These are phyloP conservation scores for Trichoderma brevicompactum DNA, from an alignment of 2,329 filamentous ascomycete species.

Conservation along the genomic window DNA sequence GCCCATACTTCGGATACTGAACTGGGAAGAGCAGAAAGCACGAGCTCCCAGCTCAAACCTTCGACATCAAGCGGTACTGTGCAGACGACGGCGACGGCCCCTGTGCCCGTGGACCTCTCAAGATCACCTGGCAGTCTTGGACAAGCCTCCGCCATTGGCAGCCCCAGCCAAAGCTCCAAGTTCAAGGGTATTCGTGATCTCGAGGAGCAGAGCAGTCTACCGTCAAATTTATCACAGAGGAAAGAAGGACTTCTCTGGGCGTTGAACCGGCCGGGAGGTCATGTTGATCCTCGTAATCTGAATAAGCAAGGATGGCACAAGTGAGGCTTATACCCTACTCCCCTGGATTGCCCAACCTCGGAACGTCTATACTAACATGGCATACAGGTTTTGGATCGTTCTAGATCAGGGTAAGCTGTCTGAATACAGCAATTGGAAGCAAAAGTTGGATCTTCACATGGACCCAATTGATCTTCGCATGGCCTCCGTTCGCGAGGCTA, in stretches of 20 bases:
- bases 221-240: conserved; percentile 62
- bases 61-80: conserved; percentile 52
- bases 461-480: conserved; percentile 96
- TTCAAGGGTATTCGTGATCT: conserved; percentile 94
- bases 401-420: conserved; percentile 95
- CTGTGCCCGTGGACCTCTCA: conserved; percentile 50
- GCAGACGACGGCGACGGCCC: conserved; percentile 36
- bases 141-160: conserved; percentile 49
- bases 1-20: conserved; percentile 67
- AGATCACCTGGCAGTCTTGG: conserved; percentile 61
- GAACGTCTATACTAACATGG: conserved; percentile 30
- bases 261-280: conserved; percentile 86
- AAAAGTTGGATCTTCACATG: conserved; percentile 94
- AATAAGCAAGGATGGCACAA: conserved; percentile 99
- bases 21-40: conserved; percentile 69
- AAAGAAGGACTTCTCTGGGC: conserved; percentile 97
- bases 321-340: conserved; percentile 57
- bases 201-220: conserved; percentile 75
- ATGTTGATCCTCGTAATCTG: conserved; percentile 91
- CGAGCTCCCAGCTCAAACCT: conserved; percentile 66
- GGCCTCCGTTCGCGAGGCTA: conserved; percentile 93
- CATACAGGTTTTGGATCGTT: conserved; percentile 90
- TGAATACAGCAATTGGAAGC: conserved; percentile 99
- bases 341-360: neutral
- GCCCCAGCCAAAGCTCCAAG: conserved; percentile 59